These are phyloP conservation scores for Picochlorum costavermella DNA, from an alignment of 139 green algal species.

Conservation along the genomic window DNA sequence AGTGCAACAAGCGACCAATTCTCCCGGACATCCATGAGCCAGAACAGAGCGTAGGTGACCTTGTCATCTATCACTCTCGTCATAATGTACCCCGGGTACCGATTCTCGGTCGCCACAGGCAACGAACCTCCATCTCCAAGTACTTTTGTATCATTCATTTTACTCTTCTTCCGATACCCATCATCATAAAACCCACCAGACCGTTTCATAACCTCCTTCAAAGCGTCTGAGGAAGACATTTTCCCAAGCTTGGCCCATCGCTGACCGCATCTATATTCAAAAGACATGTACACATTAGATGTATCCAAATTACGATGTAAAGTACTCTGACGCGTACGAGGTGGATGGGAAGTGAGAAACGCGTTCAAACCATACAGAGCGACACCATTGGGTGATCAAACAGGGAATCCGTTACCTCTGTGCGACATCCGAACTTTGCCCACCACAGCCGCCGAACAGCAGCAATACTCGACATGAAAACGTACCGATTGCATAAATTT, in stretches of 20 bases:
- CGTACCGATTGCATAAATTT: too few relatives aligned
- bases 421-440: too few relatives aligned
- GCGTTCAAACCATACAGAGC: too few relatives aligned
- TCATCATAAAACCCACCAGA: neutral
- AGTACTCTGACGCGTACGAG: too few relatives aligned
- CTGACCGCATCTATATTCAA: slow-evolving; percentile 10
- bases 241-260: slow-evolving; percentile 11
- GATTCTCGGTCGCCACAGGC: neutral
- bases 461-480: too few relatives aligned
- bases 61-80: slow-evolving; percentile 9
- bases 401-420: too few relatives aligned
- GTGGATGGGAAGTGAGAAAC: too few relatives aligned
- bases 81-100: neutral
- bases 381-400: too few relatives aligned
- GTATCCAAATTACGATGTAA: too few relatives aligned
- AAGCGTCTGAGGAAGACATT: neutral
- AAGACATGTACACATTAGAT: too few relatives aligned
- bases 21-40: neutral
- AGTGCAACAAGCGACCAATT: neutral
- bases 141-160: neutral
- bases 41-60: slow-evolving; percentile 2
- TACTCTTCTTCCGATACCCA: neutral
- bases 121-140: neutral
- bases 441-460: too few relatives aligned
- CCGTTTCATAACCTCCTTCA: neutral